These are phyloP conservation scores for Mycosphaerelloides madeirae DNA, from an alignment of 2,329 filamentous ascomycete species.

Conservation along the genomic window DNA sequence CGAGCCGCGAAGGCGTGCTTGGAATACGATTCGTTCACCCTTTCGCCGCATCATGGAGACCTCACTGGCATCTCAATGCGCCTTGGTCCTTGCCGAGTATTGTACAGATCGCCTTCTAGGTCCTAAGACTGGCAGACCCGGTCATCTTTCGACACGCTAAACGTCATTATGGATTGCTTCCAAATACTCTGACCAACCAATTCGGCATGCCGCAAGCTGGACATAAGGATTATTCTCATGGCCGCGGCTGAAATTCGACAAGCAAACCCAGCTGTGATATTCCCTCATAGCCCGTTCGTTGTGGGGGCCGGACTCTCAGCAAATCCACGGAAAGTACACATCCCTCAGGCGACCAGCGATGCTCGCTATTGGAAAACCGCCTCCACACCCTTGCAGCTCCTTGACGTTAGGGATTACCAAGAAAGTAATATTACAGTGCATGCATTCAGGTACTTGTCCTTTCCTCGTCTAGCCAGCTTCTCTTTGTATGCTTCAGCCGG, in stretches of 20 bases:
- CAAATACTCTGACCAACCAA: slow-evolving; percentile 2
- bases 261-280: too few species aligned
- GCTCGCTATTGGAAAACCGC: slow-evolving; percentile 1
- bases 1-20: slow-evolving; percentile 1
- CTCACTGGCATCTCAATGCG: too few species aligned
- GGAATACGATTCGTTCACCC: too few species aligned
- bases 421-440: neutral
- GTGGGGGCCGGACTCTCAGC: neutral
- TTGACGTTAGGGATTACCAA: slow-evolving; percentile 5
- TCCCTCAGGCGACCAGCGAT: neutral
- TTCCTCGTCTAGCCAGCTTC: slow-evolving; percentile 1
- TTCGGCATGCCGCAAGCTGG: neutral
- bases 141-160: slow-evolving; percentile 3
- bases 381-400: neutral
- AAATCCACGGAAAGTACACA: neutral
- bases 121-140: neutral
- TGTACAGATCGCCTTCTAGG: too few species aligned
- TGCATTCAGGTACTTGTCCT: slow-evolving; percentile 1
- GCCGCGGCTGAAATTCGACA: too few species aligned
- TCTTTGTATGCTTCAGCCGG: slow-evolving; percentile 1
- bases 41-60: too few species aligned
- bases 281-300: too few species aligned
- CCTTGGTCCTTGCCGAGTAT: too few species aligned
- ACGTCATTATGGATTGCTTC: slow-evolving; percentile 5
- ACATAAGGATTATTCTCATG: too few species aligned